Evolutionary conservation across 192 early-diverging fungal species (phyloP), one percentile per base, ranked within the genome.

Genomic region (Entomortierella chlamydospora): DNA sequence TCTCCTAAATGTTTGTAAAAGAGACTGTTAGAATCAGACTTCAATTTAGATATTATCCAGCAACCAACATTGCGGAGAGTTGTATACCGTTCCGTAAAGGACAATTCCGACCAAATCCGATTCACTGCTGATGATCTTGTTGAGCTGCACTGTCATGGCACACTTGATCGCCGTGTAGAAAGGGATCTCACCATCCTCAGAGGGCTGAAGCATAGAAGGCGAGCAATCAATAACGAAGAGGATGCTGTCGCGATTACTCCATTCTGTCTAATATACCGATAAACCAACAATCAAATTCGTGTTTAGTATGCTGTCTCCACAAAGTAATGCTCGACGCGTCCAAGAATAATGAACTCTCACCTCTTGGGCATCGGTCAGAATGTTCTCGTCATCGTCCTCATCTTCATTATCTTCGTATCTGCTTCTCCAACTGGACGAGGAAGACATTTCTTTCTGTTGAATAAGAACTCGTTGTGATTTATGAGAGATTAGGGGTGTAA

Each of bases 151-250:
- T 0, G 61, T 55, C 41, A 68, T 64, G 15, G 81, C 73, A 63
- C 81, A 82, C 30, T 70, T 71, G 33, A 88, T 64, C 2, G 82
- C 84, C 1, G 64, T 76, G 12, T 73, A 54, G 47, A 88, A 81
- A 15, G 85, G 83, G 26, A 81, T 68, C 7, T 88, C 78, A 15
- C 68, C 78, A 12, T 70, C 65, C 33, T 83, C 54, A 4, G 41
- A 18, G 8, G 61, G 64, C 53, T 78, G 39, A 8, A 86, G 63
- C 85, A 86, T 86, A 1, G 83, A 29, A n/a, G 66, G 65, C 15
- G 84, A 81, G 33, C 80, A 85, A 58, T 88, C 85, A 33, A 88
- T 85, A 7, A 84, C 83, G 61, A 88, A 86, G 10, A 88, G 66
- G 52, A 86, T 82, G 29, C 85, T 82, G 45, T 88, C 87, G 2